Percentiles rank a stretch among this genome's conserved stretches.
Evolutionary conservation across 495 filamentous ascomycete species (phyloP).

Genomic region (Talaromyces thailandensis): DNA sequence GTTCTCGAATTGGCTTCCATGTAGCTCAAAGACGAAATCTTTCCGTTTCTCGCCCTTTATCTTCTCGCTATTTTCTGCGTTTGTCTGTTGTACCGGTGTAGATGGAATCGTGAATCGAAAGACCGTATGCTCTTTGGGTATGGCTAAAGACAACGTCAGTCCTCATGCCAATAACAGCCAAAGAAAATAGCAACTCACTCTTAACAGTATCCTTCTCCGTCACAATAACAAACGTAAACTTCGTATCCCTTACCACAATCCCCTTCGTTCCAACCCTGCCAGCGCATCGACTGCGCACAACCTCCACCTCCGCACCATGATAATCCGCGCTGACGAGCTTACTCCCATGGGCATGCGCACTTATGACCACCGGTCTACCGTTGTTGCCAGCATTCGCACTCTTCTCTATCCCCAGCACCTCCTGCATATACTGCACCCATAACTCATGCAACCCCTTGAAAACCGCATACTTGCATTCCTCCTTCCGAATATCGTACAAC

Average conservation of each 20-base stretch:
- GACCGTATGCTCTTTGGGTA: slow-evolving; percentile 84
- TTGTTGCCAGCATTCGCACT: slow-evolving; percentile 28
- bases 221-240: slow-evolving; percentile 77
- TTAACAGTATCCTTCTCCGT: slow-evolving; percentile 54
- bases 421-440: slow-evolving; percentile 78
- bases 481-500: slow-evolving; percentile 63
- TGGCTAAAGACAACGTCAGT: slow-evolving; percentile 25
- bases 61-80: too few relatives aligned
- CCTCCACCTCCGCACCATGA: slow-evolving; percentile 78
- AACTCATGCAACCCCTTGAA: slow-evolving; percentile 69
- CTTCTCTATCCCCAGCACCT: slow-evolving; percentile 48
- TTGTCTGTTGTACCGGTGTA: slow-evolving; percentile 14
- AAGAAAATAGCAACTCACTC: slow-evolving; percentile 31
- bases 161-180: not conserved
- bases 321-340: slow-evolving; percentile 78
- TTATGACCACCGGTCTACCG: slow-evolving; percentile 22
- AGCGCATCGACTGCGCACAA: slow-evolving; percentile 71
- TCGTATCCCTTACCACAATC: slow-evolving; percentile 82
- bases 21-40: slow-evolving; percentile 70
- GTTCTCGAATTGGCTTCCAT: slow-evolving; percentile 79
- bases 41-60: slow-evolving; percentile 10
- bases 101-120: slow-evolving; percentile 69
- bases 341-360: slow-evolving; percentile 44
- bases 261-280: slow-evolving; percentile 75
- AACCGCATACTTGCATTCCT: slow-evolving; percentile 60